phyloP scores from a whole-genome alignment of 2,329 filamentous ascomycete genomes.

The Aspergillus pseudonomiae region DNA sequence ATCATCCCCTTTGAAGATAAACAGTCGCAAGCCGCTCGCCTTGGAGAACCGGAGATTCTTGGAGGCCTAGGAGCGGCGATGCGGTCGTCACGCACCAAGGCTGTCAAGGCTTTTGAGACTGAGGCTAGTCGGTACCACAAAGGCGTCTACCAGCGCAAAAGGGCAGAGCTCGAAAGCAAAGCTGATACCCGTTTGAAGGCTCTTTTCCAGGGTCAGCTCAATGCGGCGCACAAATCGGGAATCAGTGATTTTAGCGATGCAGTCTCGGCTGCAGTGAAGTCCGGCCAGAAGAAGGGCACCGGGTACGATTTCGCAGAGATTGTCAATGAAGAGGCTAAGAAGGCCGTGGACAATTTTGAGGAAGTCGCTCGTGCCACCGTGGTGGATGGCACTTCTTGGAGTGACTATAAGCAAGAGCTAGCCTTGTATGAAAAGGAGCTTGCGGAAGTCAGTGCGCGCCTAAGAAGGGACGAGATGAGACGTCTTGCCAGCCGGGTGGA shows the following conservation, averaged over 20 bases:
- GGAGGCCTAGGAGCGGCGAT: slow-evolving; percentile 74
- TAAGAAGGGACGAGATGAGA: slow-evolving; percentile 95
- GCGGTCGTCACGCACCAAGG: slow-evolving; percentile 69
- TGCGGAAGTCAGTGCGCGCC: slow-evolving; percentile 78
- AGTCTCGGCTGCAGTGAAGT: slow-evolving; percentile 83
- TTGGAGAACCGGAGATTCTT: slow-evolving; percentile 75
- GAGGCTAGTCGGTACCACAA: slow-evolving; percentile 97
- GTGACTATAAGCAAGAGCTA: slow-evolving; percentile 79
- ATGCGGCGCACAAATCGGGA: slow-evolving; percentile 85
- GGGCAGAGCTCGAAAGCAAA: slow-evolving; percentile 80
- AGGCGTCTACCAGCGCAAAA: slow-evolving; percentile 86
- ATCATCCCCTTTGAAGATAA: slow-evolving; percentile 83
- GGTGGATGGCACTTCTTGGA: slow-evolving; percentile 84
- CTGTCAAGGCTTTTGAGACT: slow-evolving; percentile 81
- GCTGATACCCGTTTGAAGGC: slow-evolving; percentile 86
- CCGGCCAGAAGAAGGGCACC: slow-evolving; percentile 86
- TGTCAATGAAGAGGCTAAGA: slow-evolving; percentile 78
- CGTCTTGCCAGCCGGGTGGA: slow-evolving; percentile 88
- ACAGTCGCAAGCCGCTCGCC: slow-evolving; percentile 72
- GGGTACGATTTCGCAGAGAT: slow-evolving; percentile 95
- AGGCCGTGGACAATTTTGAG: slow-evolving; percentile 74
- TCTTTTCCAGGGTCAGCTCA: slow-evolving; percentile 85
- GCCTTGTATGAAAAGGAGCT: slow-evolving; percentile 85
- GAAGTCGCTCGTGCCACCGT: slow-evolving; percentile 72
- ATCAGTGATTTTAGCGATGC: slow-evolving; percentile 83